These are phyloP conservation scores for Purshia tridentata DNA, from an alignment of 306 rosid species.

Conservation along the genomic window DNA sequence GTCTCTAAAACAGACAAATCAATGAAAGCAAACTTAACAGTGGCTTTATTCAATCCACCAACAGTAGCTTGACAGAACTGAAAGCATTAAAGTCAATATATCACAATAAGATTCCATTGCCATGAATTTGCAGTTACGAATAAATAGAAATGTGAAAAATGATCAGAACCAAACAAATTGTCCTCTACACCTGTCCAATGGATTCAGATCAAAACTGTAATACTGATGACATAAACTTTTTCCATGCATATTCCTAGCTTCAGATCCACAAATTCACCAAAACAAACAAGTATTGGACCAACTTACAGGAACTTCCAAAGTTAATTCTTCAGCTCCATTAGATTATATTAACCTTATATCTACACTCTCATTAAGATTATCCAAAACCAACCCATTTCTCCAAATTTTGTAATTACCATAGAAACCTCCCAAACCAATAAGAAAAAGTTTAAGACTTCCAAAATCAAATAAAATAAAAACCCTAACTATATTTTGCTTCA, in stretches of 20 bases:
- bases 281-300: neutral
- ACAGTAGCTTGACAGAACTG: conserved; percentile 8
- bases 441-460: neutral
- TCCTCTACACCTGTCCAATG: neutral
- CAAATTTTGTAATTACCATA: neutral
- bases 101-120: conserved; percentile 7
- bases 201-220: conserved; percentile 21
- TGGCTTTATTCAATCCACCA: conserved; percentile 9
- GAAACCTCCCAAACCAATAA: neutral
- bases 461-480: neutral
- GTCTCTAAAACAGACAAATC: neutral
- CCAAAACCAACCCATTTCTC: neutral
- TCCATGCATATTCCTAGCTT: neutral
- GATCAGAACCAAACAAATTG: conserved; percentile 6
- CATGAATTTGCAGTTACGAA: conserved; percentile 9
- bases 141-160: neutral
- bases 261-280: conserved; percentile 28
- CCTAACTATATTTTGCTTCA: neutral
- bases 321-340: neutral
- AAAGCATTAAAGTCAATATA: conserved; percentile 12
- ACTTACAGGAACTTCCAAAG: neutral
- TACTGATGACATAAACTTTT: neutral
- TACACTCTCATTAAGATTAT: neutral
- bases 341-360: neutral
- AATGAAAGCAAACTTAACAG: neutral